Evolutionary conservation across 257 asterid genomes (phyloP).

Genomic region (Penstemon davidsonii): DNA sequence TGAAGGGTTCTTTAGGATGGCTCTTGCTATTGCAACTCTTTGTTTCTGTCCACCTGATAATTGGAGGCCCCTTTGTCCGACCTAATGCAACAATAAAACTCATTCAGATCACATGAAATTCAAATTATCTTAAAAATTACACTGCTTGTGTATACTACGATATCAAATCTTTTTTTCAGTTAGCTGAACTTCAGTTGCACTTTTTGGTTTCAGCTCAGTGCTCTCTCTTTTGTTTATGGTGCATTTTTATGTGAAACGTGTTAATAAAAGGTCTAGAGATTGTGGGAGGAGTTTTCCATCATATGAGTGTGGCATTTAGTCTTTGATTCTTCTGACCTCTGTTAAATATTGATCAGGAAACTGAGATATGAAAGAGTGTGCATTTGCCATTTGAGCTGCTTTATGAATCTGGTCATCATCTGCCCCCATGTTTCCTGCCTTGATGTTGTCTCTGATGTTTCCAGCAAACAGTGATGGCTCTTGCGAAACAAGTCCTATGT

Average conservation of each 20-base stretch:
- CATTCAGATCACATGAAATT: conserved; percentile 21
- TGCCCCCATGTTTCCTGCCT: conserved; percentile 60
- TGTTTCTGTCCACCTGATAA: conserved; percentile 94
- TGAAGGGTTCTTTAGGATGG: conserved; percentile 72
- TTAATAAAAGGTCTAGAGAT: not conserved
- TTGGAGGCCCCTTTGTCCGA: conserved; percentile 82
- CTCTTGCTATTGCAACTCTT: conserved; percentile 89
- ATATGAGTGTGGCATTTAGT: not conserved
- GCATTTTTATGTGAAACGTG: no score
- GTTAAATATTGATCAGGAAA: conserved; percentile 70
- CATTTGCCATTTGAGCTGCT: conserved; percentile 78
- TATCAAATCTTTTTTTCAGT: no score
- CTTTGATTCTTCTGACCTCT: conserved; percentile 45
- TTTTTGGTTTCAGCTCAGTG: no score
- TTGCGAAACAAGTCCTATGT: conserved; percentile 79
- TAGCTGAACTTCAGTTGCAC: no score
- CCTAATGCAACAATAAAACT: conserved; percentile 42
- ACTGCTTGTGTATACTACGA: no score
- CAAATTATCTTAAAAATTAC: not conserved
- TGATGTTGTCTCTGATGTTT: conserved; percentile 70
- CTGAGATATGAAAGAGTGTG: conserved; percentile 74
- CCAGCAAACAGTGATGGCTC: conserved; percentile 84
- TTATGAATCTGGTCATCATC: conserved; percentile 54
- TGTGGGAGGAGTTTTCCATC: conserved; percentile 14
- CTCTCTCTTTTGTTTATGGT: no score